Conservation (phyloP, 768 basidiomycete genomes). For the Trametes gibbosa region DNA sequence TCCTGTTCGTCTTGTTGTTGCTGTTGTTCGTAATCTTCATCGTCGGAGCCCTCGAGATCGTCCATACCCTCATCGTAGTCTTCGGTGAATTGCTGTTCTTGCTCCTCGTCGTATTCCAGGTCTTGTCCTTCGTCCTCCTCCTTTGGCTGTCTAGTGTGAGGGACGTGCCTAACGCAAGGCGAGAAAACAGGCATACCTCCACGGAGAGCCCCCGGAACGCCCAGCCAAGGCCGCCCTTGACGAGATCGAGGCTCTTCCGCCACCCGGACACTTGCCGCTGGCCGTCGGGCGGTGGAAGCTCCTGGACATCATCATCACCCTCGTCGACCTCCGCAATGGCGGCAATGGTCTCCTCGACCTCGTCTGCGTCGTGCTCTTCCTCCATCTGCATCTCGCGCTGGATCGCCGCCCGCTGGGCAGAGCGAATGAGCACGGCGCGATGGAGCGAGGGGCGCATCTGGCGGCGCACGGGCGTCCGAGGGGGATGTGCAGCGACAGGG, state of each 20-base stretch:
- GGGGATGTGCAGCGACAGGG: slow-evolving; percentile 9
- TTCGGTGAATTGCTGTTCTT: slow-evolving; percentile 12
- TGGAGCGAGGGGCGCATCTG: slow-evolving; percentile 51
- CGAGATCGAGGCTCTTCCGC: slow-evolving; percentile 34
- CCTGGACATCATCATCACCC: slow-evolving; percentile 32
- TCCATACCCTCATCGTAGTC: slow-evolving; percentile 26
- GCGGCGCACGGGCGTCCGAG: slow-evolving; percentile 27
- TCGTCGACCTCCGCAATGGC: slow-evolving; percentile 27
- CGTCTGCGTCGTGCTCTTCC: slow-evolving; percentile 50
- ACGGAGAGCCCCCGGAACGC: slow-evolving; percentile 30
- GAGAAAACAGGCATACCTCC: slow-evolving; percentile 7
- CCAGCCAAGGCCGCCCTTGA: slow-evolving; percentile 31
- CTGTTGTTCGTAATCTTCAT: slow-evolving; percentile 11
- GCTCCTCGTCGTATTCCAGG: background rate
- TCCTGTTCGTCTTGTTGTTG: background rate
- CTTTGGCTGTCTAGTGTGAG: slow-evolving; percentile 6
- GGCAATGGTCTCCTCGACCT: slow-evolving; percentile 41
- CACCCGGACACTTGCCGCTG: slow-evolving; percentile 27
- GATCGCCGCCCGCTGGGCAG: slow-evolving; percentile 59
- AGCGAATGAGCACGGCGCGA: slow-evolving; percentile 66
- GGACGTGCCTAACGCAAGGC: background rate
- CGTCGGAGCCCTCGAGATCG: slow-evolving; percentile 18
- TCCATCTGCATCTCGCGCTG: slow-evolving; percentile 49
- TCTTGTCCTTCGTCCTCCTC: slow-evolving; percentile 15
- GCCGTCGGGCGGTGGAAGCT: slow-evolving; percentile 22